phyloP scores from a whole-genome alignment of 1,284 basidiomycete species.

The Ustilago esculenta region DNA sequence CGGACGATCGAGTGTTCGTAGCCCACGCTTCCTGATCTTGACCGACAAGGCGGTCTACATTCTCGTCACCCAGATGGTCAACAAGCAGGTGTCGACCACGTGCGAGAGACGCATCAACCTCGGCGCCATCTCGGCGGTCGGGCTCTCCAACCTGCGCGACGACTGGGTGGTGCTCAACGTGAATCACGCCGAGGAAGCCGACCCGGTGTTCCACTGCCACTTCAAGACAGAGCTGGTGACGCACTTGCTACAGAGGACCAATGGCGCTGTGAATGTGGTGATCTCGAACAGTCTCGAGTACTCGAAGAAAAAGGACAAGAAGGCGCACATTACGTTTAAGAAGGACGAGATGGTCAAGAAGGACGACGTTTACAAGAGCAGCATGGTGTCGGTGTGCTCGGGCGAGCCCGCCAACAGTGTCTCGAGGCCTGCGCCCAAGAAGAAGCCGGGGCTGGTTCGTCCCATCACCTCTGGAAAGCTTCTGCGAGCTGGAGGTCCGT shows the following conservation, averaged over 20 bases:
- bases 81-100: conserved; percentile 73
- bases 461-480: conserved; percentile 87
- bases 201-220: conserved; percentile 86
- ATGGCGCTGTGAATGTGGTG: conserved; percentile 77
- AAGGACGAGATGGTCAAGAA: conserved; percentile 84
- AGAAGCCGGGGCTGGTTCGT: conserved; percentile 82
- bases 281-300: conserved; percentile 70
- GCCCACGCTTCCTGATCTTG: conserved; percentile 88
- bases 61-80: conserved; percentile 72
- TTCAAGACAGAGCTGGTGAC: conserved; percentile 97
- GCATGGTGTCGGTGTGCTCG: conserved; percentile 84
- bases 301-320: conserved; percentile 97
- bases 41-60: conserved; percentile 91
- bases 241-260: conserved; percentile 82
- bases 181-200: conserved; percentile 81
- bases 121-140: conserved; percentile 83
- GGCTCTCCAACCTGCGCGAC: conserved; percentile 87
- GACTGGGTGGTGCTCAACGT: conserved; percentile 82
- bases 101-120: conserved; percentile 91
- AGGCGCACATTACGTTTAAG: conserved; percentile 83
- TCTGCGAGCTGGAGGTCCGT: conserved; percentile 78
- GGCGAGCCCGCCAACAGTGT: conserved; percentile 84
- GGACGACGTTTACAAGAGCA: conserved; percentile 92
- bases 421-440: conserved; percentile 84
- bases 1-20: conserved; percentile 87